Base-by-base conservation (phyloP, 805 yeast genomes). In the Candida multigemmis region DNA sequence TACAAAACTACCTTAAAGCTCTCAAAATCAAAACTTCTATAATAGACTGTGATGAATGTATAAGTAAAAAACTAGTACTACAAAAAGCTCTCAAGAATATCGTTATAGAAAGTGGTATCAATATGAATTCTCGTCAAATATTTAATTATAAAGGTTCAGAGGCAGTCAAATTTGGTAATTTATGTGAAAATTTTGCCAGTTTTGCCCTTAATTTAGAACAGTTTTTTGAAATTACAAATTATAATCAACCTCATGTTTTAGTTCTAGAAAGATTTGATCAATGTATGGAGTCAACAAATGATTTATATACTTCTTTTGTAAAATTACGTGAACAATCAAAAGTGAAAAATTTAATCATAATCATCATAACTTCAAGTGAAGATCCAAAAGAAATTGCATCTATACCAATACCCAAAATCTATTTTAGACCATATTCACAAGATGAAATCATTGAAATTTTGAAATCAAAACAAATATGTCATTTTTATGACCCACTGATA, bases 231-330 rank as follows among this genome's bases (percentile, higher is more conserved):
- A 50, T 44, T 4, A 41, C 57, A 1, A 38, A 35, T 2, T 62
- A 56, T 29, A 21, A 36, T 2, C 49, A 52, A 11, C 57, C 48
- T 3, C 62, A 66, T 23, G 56, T 69, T 6, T 40, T 71, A 22
- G 65, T 71, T 2, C 44, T 71, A 8, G 76, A 71, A 36, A 42
- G 60, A 4, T 46, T 70, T 11, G 77, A 70, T 39, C 60, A 57
- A 21, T 57, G 65, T 16, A 57, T 56, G 31, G 75, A 67, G 12
- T 37, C 53, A 10, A 52, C 60, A 0, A 48, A 53, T n/a, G 65
- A 56, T 11, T 33, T 69, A 12, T 50, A 61, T 23, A 38, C 51
- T 12, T 56, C 65, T 1, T 56, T 71, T 30, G 36, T 60, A 1
- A 45, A 54, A 33, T 35, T 70, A n/a, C 60, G 62, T 28, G 75